Evolutionary conservation across 192 early-diverging fungal genomes (phyloP), one percentile per base, ranked within the genome.

Genomic region (Linnemannia zychae): DNA sequence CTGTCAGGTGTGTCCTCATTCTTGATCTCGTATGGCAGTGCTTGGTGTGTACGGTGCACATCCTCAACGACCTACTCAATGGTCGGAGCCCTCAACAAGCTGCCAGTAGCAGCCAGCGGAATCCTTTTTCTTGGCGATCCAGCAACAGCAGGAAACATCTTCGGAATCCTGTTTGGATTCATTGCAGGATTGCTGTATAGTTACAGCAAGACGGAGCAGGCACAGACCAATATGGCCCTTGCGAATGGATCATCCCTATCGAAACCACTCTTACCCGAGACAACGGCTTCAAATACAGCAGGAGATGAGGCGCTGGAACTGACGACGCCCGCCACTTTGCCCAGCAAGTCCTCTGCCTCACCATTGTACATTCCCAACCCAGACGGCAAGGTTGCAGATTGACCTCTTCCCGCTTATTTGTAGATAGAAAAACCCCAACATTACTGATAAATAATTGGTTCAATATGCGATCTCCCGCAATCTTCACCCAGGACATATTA

Each of bases 81-180:
- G 98, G 96, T 97, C 48, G 98, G 98, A 16, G 97, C 98, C 9
- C 93, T 99, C 68, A 99, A 99, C 89, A 99, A 99, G 80, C 90
- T 99, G 47, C 98, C 98, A 18, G 96, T 99, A 78, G 96, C 97
- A 12, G 88, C 98, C 40, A 94, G 95, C 73, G 97, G 97, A 48
- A 98, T 99, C 91, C 60, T 99, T 22, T 98, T 97, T 90, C 97
- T 99, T 89, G 93, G 93, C 65, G 97, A 97, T 77, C 91, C 92
- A 33, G 90, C 96, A 44, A 96, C 96, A 2, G 87, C 93, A 65
- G 97, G 93, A 53, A 93, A 94, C 76, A 93, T 98, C 24, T 88
- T 92, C 49, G 95, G 95, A 20, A 95, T 99, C 9, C 31, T 96
- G 57, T 91, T 98, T 77, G 98, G 96, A 66, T 95, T 95, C 83